Conservation (phyloP, 371 early-diverging fungal genomes). For the Rhizomucor miehei region DNA sequence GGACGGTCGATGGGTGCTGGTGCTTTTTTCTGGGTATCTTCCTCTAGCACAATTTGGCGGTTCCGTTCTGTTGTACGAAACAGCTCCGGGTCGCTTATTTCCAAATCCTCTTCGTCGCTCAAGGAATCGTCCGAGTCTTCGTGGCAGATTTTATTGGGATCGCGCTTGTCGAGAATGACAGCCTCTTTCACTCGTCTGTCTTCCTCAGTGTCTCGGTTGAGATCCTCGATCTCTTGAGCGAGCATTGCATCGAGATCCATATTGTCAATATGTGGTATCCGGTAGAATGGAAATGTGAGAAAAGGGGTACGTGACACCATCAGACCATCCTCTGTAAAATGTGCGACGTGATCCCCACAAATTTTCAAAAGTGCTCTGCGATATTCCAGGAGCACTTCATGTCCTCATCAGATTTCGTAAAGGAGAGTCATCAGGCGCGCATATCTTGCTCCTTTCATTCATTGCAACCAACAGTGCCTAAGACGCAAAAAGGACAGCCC, state of each 20-base stretch:
- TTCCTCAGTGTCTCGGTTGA: constrained; percentile 42
- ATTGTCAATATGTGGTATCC: too few species aligned
- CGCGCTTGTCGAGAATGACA: constrained; percentile 40
- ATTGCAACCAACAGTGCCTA: too few species aligned
- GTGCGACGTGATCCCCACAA: too few species aligned
- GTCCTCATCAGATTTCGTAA: neutral
- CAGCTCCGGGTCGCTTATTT: constrained; percentile 50
- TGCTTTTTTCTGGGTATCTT: constrained; percentile 14
- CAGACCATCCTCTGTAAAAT: too few species aligned
- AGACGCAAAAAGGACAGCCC: too few species aligned
- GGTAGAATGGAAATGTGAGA: too few species aligned
- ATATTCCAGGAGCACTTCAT: neutral
- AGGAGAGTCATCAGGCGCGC: too few species aligned
- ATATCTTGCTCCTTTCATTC: too few species aligned
- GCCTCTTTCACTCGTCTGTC: constrained; percentile 44
- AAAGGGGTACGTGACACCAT: too few species aligned
- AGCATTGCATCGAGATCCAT: constrained; percentile 33
- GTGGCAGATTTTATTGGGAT: constrained; percentile 39
- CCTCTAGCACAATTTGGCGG: constrained; percentile 35
- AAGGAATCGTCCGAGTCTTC: constrained; percentile 17
- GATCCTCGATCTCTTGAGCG: constrained; percentile 41
- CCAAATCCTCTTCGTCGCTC: constrained; percentile 37
- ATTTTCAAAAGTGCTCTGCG: too few species aligned
- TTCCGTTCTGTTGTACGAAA: constrained; percentile 45
- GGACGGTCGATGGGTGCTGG: constrained; percentile 16